phyloP scores from a whole-genome alignment of 192 early-diverging fungal species.

The Backusella morwellensis region DNA sequence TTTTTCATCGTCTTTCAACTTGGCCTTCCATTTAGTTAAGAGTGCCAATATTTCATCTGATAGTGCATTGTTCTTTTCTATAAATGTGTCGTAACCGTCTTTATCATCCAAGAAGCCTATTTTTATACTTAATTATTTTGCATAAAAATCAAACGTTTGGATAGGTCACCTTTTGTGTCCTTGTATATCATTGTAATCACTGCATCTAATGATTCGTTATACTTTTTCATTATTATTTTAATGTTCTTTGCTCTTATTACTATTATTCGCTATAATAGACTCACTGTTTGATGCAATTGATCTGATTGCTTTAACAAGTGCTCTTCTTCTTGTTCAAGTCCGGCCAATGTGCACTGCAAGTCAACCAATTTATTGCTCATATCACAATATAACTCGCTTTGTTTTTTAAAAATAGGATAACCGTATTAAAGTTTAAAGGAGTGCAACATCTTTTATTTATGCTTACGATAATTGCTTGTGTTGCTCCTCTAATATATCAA shows the following conservation, averaged over 20 bases:
- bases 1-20: neutral
- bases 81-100: neutral
- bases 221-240: neutral
- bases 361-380: neutral
- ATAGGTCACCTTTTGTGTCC: neutral
- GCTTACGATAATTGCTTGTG: neutral
- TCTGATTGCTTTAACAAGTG: neutral
- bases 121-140: neutral
- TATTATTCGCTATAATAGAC: neutral
- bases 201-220: neutral
- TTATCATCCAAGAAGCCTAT: neutral
- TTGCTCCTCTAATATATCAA: slow-evolving; percentile 1
- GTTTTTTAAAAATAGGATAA: neutral
- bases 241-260: neutral
- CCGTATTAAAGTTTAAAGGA: neutral
- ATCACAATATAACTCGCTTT: neutral
- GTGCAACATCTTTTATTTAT: neutral
- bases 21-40: neutral
- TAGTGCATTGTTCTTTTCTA: neutral
- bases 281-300: neutral
- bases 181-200: neutral
- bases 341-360: neutral
- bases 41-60: neutral
- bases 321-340: neutral
- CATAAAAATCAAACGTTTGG: neutral